Conservation (phyloP, 2,329 filamentous ascomycete genomes). For the Aureobasidium mangrovei region DNA sequence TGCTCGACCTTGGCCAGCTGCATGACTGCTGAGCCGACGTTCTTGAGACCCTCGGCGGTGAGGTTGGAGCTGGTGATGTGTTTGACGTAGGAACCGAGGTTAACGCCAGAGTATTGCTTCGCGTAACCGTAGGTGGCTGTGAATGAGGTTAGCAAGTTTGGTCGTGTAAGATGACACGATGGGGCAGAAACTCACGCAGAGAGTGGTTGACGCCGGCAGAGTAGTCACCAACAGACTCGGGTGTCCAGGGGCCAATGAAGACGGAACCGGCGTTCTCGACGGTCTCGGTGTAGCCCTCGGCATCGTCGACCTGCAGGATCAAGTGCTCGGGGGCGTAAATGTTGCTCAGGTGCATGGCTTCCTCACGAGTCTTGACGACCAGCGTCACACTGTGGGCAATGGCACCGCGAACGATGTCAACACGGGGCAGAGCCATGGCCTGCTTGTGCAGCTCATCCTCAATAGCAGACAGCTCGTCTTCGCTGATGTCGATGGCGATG, state of each 20-base stretch:
- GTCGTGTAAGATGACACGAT: not conserved
- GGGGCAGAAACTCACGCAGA: slow-evolving; percentile 64
- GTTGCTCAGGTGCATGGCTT: slow-evolving; percentile 78
- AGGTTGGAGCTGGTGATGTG: slow-evolving; percentile 94
- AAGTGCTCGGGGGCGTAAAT: slow-evolving; percentile 93
- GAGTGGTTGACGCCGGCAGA: slow-evolving; percentile 97
- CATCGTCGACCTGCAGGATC: slow-evolving; percentile 78
- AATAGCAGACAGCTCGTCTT: slow-evolving; percentile 67
- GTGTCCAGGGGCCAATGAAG: slow-evolving; percentile 93
- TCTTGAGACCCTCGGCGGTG: slow-evolving; percentile 72
- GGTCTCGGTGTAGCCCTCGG: slow-evolving; percentile 62
- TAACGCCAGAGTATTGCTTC: slow-evolving; percentile 97
- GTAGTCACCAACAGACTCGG: slow-evolving; percentile 96
- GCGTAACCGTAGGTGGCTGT: slow-evolving; percentile 94
- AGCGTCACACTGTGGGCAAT: slow-evolving; percentile 91
- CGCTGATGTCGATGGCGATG: slow-evolving; percentile 71
- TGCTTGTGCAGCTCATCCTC: slow-evolving; percentile 87
- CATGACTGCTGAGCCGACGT: slow-evolving; percentile 87
- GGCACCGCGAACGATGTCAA: slow-evolving; percentile 84
- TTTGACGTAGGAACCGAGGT: slow-evolving; percentile 91
- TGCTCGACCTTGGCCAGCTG: slow-evolving; percentile 89
- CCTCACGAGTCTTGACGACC: slow-evolving; percentile 61
- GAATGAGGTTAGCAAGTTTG: not conserved
- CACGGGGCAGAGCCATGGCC: slow-evolving; percentile 75
- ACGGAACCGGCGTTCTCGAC: slow-evolving; percentile 94